Evolutionary conservation across 225 moss, liverwort and hornwort genomes (phyloP).

Genomic region (Physcomitrellopsis africana): DNA sequence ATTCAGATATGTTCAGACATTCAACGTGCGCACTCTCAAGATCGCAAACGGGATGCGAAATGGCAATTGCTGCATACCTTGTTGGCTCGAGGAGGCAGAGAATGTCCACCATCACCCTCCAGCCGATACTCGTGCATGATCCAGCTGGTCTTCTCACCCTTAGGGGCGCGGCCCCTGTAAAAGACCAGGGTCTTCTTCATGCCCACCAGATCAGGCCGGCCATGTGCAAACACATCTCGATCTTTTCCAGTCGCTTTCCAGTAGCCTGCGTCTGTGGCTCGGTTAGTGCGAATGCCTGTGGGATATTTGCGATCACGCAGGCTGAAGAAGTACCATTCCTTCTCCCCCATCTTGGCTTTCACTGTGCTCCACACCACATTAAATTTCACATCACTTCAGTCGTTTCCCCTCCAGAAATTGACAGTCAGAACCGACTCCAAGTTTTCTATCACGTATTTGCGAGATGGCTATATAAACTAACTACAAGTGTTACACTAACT

Average conservation of each 20-base stretch:
- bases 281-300: conserved; percentile 57
- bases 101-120: conserved; percentile 40
- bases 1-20: not conserved
- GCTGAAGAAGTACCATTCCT: conserved; percentile 61
- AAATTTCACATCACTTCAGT: conserved; percentile 15
- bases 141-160: conserved; percentile 61
- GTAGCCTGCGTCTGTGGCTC: conserved; percentile 57
- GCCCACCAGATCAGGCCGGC: conserved; percentile 43
- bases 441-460: not conserved
- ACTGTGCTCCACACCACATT: conserved; percentile 28
- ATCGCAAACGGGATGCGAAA: too few species aligned
- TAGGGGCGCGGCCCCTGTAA: conserved; percentile 54
- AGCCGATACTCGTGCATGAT: conserved; percentile 62
- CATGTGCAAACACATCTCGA: conserved; percentile 48
- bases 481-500: too few species aligned
- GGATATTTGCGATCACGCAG: conserved; percentile 58
- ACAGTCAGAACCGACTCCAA: not conserved
- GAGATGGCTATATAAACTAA: too few species aligned
- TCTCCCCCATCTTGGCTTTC: conserved; percentile 58
- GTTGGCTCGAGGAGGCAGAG: conserved; percentile 43
- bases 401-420: not conserved
- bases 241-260: conserved; percentile 63
- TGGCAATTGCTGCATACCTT: conserved; percentile 32
- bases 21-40: too few species aligned
- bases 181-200: conserved; percentile 64